phyloP scores from a whole-genome alignment of 768 basidiomycete genomes.

The Hygrocybe coccinea region DNA sequence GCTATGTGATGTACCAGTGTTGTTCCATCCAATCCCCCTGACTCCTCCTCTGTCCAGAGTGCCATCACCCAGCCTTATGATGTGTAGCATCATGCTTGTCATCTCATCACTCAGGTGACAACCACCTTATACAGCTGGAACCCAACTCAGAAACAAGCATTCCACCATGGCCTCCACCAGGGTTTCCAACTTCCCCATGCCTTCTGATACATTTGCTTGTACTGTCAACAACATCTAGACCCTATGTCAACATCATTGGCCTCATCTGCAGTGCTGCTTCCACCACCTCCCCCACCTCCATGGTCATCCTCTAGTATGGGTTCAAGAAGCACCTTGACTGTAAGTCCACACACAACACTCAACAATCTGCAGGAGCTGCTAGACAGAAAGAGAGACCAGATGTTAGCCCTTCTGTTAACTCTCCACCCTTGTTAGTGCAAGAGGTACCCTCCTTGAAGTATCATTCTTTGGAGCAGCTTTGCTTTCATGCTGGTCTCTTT shows the following conservation, averaged over 20 bases:
- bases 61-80: conserved; percentile 25
- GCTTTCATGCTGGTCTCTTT: no score
- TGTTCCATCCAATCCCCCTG: conserved; percentile 22
- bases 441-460: no score
- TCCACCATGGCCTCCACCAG: conserved; percentile 9
- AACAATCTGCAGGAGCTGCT: conserved; percentile 51
- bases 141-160: neutral
- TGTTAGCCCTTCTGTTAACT: conserved; percentile 58
- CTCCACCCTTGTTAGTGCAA: no score
- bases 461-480: no score
- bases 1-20: conserved; percentile 18
- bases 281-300: conserved; percentile 34
- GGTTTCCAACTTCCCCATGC: conserved; percentile 11
- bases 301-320: conserved; percentile 22
- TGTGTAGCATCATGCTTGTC: conserved; percentile 41
- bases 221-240: conserved; percentile 8
- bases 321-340: conserved; percentile 24
- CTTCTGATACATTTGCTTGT: conserved; percentile 14
- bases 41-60: conserved; percentile 17
- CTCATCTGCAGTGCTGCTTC: conserved; percentile 26
- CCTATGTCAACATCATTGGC: conserved; percentile 4
- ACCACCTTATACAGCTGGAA: conserved; percentile 29
- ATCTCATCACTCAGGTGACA: conserved; percentile 72
- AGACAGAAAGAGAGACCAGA: conserved; percentile 53
- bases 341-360: conserved; percentile 29